Evolutionary conservation across 73 alveolate species (phyloP), one percentile per base, ranked within the genome.

Genomic region (Stentor roeselii): DNA sequence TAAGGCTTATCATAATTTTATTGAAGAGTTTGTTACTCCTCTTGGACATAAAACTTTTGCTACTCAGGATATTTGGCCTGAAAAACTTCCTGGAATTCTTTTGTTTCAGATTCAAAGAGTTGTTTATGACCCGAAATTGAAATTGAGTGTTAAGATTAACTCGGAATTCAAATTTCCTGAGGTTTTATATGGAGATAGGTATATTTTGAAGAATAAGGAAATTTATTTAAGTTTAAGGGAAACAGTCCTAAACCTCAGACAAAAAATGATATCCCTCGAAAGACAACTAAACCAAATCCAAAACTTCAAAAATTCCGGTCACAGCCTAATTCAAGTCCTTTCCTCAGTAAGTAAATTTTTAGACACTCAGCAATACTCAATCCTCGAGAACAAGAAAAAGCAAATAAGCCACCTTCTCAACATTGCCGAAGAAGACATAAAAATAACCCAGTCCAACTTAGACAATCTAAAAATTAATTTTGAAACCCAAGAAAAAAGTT

Each of bases 121-220:
- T 6, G 32, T n/a, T 36, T 91, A 87, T 84, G 90, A 78, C 42
- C 59, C 92, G 75, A 85, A 86, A 6, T 59, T 82, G 58, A 82
- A 37, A 39, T 60, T 76, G 15, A 50, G 87, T 11, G 75, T 85
- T 3, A 94, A 94, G 85, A 36, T 86, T 35, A 89, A 93, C 75
- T 86, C 85, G 37, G 86, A 82, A n/a, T 95, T 95, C 78, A 76
- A 86, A n/a, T 91, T 95, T 89, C 97, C 95, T 0, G 74, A 90
- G 39, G 91, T 76, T 30, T 85, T 93, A 3, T 93, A 85, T 60
- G 84, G 91, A 2, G 98, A 94, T 80, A 86, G 96, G 58, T 94
- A 92, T 84, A 36, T 91, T 36, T 61, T 76, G 59, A 61, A 90
- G 42, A 94, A 93, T 60, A 82, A 86, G 42, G 75, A 87, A 15